These are phyloP conservation scores for Cryptosporidium viatorum DNA, from an alignment of 169 alveolate genomes.

Conservation along the genomic window DNA sequence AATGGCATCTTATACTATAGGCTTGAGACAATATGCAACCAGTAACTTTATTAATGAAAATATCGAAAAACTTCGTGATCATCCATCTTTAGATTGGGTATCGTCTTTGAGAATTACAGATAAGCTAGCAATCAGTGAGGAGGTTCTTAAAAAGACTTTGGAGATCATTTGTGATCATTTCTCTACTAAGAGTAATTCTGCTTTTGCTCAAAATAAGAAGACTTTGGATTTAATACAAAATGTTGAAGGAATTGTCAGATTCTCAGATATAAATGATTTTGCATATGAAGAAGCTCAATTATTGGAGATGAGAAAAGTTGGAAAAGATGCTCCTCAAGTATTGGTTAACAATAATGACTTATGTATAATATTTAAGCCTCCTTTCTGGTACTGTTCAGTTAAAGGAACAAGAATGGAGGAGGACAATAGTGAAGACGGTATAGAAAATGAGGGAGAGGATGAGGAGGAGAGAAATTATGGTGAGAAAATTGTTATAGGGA, in stretches of 20 bases:
- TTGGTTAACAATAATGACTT: background rate
- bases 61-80: background rate
- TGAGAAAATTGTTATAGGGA: too few relatives aligned
- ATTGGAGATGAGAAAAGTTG: constrained; percentile 40
- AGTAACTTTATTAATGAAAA: constrained; percentile 18
- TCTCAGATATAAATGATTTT: constrained; percentile 28
- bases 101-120: constrained; percentile 41
- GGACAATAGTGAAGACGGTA: background rate
- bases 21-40: constrained; percentile 47
- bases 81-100: constrained; percentile 24
- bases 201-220: constrained; percentile 31
- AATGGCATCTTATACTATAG: constrained; percentile 36
- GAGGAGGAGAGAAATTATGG: background rate
- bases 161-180: constrained; percentile 19
- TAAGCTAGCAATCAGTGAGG: constrained; percentile 11
- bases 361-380: constrained; percentile 33
- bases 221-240: constrained; percentile 25
- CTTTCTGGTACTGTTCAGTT: constrained; percentile 38
- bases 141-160: constrained; percentile 18
- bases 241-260: constrained; percentile 32
- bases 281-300: constrained; percentile 12
- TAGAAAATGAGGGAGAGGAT: background rate
- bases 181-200: constrained; percentile 3
- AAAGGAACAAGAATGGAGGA: background rate
- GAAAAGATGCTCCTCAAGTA: constrained; percentile 40